Conservation (phyloP, 2,329 filamentous ascomycete species). For the Pestalotiopsis sp. region DNA sequence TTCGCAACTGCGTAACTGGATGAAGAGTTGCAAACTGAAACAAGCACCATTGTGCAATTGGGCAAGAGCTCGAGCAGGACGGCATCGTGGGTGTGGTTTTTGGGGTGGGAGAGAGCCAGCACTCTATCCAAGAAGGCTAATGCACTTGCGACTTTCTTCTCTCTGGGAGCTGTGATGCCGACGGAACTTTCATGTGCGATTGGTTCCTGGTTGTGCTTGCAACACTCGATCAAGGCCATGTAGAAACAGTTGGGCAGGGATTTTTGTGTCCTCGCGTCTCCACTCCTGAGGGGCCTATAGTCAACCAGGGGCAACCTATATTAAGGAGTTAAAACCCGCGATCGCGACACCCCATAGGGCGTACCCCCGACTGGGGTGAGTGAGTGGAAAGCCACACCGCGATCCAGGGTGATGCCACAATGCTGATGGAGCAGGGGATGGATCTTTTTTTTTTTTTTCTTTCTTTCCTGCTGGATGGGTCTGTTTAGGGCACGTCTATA, state of each 20-base stretch:
- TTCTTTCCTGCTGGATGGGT: constrained; percentile 10
- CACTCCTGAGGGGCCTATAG: constrained; percentile 36
- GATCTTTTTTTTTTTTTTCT: neutral
- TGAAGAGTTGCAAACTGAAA: constrained; percentile 46
- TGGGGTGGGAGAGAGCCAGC: constrained; percentile 22
- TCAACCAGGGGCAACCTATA: constrained; percentile 35
- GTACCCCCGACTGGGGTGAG: constrained; percentile 30
- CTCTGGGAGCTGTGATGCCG: constrained; percentile 8
- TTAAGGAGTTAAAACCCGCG: constrained; percentile 31
- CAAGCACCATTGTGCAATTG: constrained; percentile 45
- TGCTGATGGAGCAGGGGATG: constrained; percentile 31
- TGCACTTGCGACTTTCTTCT: constrained; percentile 24
- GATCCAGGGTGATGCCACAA: constrained; percentile 30
- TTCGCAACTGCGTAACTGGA: constrained; percentile 39
- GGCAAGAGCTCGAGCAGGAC: constrained; percentile 31
- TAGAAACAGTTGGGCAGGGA: constrained; percentile 12
- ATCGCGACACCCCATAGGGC: constrained; percentile 37
- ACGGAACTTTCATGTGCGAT: constrained; percentile 10
- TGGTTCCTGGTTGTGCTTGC: constrained; percentile 15
- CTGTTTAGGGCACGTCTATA: constrained; percentile 17
- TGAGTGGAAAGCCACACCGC: constrained; percentile 29
- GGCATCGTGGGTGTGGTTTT: neutral
- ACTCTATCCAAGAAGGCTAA: constrained; percentile 28
- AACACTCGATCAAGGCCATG: constrained; percentile 13
- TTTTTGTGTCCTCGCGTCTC: constrained; percentile 28